A percentile compares a stretch with the other conserved stretches of the same genome.
Evolutionary conservation across 2,329 filamentous ascomycete genomes (phyloP).

Genomic region (Fusarium compactum): DNA sequence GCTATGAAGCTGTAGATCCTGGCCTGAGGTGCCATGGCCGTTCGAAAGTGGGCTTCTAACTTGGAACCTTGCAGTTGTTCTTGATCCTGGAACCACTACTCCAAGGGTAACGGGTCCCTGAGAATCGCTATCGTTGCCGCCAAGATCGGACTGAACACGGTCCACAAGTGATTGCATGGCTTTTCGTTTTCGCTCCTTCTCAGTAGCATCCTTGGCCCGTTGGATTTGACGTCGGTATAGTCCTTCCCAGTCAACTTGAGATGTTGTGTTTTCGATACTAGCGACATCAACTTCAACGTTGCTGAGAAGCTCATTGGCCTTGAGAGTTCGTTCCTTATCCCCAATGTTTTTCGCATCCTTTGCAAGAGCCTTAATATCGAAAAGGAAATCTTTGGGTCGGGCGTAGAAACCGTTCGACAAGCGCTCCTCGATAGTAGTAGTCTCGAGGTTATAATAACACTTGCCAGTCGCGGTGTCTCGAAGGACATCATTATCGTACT

Average conservation of each 20-base stretch:
- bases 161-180: slow-evolving; percentile 68
- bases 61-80: slow-evolving; percentile 67
- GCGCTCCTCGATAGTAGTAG: slow-evolving; percentile 93
- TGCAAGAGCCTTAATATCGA: slow-evolving; percentile 85
- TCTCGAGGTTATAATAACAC: slow-evolving; percentile 95
- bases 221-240: slow-evolving; percentile 80
- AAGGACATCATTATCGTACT: slow-evolving; percentile 81
- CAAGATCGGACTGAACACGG: slow-evolving; percentile 64
- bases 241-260: slow-evolving; percentile 81
- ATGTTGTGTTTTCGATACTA: slow-evolving; percentile 76
- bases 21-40: slow-evolving; percentile 59
- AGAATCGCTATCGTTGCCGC: slow-evolving; percentile 65
- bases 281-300: slow-evolving; percentile 96
- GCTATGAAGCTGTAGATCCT: slow-evolving; percentile 57
- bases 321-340: slow-evolving; percentile 85
- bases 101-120: slow-evolving; percentile 71
- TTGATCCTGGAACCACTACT: slow-evolving; percentile 69
- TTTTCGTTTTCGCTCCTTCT: slow-evolving; percentile 72
- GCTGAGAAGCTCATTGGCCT: slow-evolving; percentile 89
- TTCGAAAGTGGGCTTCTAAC: slow-evolving; percentile 71
- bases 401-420: slow-evolving; percentile 97
- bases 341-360: slow-evolving; percentile 86
- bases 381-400: slow-evolving; percentile 87
- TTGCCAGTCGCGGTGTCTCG: slow-evolving; percentile 81
- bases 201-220: slow-evolving; percentile 69